Percentiles rank a stretch among this genome's conserved stretches.
Evolutionary conservation across 23 red algal species (phyloP).

Genomic region (Gracilaria vermiculophylla): DNA sequence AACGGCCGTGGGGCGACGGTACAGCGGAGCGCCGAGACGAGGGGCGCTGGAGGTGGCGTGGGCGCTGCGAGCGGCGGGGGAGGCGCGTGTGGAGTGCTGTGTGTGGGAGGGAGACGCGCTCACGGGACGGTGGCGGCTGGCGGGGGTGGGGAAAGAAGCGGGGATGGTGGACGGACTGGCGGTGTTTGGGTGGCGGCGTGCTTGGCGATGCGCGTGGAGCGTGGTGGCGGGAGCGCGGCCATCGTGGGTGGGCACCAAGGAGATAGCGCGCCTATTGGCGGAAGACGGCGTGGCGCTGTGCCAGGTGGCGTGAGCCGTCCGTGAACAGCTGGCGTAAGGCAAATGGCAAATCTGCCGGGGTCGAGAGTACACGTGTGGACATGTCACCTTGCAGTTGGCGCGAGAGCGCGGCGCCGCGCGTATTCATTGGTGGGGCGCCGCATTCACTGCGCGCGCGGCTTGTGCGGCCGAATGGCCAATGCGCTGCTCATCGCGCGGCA

Average conservation of each 20-base stretch:
- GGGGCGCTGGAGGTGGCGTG: not conserved
- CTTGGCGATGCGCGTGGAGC: constrained; percentile 4
- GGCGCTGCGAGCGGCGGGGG: not conserved
- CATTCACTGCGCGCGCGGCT: not conserved
- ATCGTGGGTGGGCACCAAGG: not conserved
- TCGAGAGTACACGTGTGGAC: too few species aligned
- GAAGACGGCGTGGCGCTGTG: not conserved
- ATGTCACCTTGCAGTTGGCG: not conserved
- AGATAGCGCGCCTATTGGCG: not conserved
- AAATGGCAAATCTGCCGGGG: too few species aligned
- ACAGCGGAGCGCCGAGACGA: not conserved
- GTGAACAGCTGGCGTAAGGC: too few species aligned
- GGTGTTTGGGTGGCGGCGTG: not conserved
- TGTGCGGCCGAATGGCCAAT: not conserved
- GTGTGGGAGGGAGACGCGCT: not conserved
- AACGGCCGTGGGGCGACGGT: not conserved
- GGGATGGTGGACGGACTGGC: not conserved
- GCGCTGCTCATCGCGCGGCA: constrained; percentile 4
- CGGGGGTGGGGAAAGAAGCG: not conserved
- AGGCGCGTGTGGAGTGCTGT: not conserved
- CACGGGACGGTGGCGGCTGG: not conserved
- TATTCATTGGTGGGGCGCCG: not conserved
- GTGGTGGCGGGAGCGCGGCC: not conserved
- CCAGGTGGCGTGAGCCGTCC: too few species aligned
- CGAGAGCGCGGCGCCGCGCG: too few species aligned